Conservation (phyloP, 192 early-diverging fungal genomes). For the Dissophora ornata region DNA sequence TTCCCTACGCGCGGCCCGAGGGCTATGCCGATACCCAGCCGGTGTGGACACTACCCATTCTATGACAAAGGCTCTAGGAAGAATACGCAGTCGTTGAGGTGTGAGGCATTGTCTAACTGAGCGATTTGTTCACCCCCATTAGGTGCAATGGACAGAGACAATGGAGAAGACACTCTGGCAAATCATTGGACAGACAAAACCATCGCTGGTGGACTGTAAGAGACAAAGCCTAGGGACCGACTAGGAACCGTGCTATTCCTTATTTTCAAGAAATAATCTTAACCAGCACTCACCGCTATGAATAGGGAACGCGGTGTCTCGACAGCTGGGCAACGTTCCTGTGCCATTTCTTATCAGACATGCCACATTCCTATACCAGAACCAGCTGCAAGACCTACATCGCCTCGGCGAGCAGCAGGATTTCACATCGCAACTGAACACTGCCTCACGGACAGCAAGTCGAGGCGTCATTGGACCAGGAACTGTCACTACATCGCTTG, state of each 20-base stretch:
- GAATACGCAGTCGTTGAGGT: too few relatives aligned
- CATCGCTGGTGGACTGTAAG: conserved; percentile 63
- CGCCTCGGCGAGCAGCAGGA: conserved; percentile 46
- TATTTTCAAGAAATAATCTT: too few relatives aligned
- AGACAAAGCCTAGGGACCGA: background rate
- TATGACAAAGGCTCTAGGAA: too few relatives aligned
- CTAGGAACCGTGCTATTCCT: too few relatives aligned
- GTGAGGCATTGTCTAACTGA: background rate
- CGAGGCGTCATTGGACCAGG: conserved; percentile 23
- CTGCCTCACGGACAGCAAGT: background rate
- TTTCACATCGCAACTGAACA: conserved; percentile 6
- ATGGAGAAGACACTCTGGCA: conserved; percentile 70
- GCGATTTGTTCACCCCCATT: background rate
- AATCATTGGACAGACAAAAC: conserved; percentile 63
- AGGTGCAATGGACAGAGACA: conserved; percentile 70
- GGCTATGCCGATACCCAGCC: conserved; percentile 65
- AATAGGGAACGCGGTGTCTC: conserved; percentile 63
- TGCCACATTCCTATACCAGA: conserved; percentile 66
- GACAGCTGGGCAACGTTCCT: conserved; percentile 62
- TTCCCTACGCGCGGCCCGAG: conserved; percentile 61
- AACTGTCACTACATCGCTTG: conserved; percentile 1
- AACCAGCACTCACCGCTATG: background rate
- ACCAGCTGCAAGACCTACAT: conserved; percentile 59
- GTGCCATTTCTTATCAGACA: conserved; percentile 63
- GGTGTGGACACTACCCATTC: conserved; percentile 47